These are phyloP conservation scores for Sarocladiaceae sp. DNA, from an alignment of 2,329 filamentous ascomycete genomes.

Conservation along the genomic window DNA sequence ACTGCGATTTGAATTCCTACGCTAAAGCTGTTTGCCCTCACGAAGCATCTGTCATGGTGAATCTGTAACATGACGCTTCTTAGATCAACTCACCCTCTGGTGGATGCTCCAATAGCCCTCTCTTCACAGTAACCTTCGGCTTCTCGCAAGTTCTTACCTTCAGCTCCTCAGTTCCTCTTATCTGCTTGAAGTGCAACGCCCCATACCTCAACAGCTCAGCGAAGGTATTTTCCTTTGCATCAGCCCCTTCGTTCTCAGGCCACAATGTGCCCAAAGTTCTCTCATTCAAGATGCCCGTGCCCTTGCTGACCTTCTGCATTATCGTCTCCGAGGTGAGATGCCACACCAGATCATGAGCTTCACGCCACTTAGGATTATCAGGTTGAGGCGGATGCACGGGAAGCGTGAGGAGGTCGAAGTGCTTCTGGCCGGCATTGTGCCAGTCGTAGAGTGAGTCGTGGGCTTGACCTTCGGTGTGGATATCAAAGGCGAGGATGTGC, in stretches of 20 bases:
- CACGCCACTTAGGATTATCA: neutral
- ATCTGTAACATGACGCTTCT: neutral
- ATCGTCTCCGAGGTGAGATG: neutral
- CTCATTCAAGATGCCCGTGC: neutral
- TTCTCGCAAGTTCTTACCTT: neutral
- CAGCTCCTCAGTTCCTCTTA: neutral
- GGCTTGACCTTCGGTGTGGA: neutral
- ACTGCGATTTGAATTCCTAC: neutral
- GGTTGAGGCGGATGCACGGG: neutral
- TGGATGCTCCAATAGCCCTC: neutral
- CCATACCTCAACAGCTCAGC: neutral
- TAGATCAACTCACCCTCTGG: neutral
- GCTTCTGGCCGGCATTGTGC: neutral
- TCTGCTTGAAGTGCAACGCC: neutral
- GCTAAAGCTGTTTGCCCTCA: no score
- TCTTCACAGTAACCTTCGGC: neutral
- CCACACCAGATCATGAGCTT: neutral
- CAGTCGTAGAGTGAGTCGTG: neutral
- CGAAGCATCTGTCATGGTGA: neutral
- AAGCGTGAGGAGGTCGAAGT: neutral
- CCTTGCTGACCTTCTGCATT: neutral
- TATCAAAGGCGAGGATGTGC: neutral
- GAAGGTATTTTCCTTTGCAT: neutral
- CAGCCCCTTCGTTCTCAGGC: neutral
- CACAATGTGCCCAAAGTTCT: neutral